phyloP scores from a whole-genome alignment of 495 filamentous ascomycete species.

The Penicillium riverlandense region DNA sequence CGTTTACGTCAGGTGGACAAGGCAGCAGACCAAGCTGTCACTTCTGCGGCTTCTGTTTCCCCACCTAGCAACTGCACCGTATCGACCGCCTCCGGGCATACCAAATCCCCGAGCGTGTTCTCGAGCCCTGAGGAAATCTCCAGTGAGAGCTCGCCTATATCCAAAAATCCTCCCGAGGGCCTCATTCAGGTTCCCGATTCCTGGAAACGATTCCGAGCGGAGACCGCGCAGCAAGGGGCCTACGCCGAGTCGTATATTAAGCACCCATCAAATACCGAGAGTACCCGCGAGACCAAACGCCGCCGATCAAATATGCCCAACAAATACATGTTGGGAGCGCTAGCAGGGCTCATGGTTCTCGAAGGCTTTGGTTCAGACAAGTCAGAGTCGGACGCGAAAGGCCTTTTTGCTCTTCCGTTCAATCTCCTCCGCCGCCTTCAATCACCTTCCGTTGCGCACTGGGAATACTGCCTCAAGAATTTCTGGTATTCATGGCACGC shows the following conservation, averaged over 20 bases:
- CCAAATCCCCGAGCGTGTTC: constrained; percentile 37
- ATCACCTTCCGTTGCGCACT: constrained; percentile 16
- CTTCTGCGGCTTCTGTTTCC: constrained; percentile 41
- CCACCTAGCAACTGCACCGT: constrained; percentile 35
- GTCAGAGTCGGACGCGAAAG: constrained; percentile 55
- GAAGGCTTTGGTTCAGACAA: constrained; percentile 62
- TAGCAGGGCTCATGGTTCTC: constrained; percentile 86
- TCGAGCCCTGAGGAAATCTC: constrained; percentile 32
- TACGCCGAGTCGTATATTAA: constrained; percentile 38
- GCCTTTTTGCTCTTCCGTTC: constrained; percentile 62
- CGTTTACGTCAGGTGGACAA: constrained; percentile 39
- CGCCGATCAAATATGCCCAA: constrained; percentile 42
- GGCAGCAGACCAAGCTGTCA: constrained; percentile 32
- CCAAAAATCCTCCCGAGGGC: constrained; percentile 41
- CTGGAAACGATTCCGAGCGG: constrained; percentile 57
- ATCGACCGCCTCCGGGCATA: constrained; percentile 25
- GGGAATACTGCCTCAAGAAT: constrained; percentile 18
- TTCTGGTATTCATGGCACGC: constrained; percentile 36
- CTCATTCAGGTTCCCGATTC: constrained; percentile 73
- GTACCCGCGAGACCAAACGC: constrained; percentile 10
- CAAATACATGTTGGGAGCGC: constrained; percentile 84
- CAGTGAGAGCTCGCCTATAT: constrained; percentile 17
- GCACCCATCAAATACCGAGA: constrained; percentile 11
- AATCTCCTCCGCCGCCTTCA: constrained; percentile 37
- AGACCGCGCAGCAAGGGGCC: constrained; percentile 30